phyloP scores from a whole-genome alignment of 495 filamentous ascomycete genomes.

The Aspergillus wentii region DNA sequence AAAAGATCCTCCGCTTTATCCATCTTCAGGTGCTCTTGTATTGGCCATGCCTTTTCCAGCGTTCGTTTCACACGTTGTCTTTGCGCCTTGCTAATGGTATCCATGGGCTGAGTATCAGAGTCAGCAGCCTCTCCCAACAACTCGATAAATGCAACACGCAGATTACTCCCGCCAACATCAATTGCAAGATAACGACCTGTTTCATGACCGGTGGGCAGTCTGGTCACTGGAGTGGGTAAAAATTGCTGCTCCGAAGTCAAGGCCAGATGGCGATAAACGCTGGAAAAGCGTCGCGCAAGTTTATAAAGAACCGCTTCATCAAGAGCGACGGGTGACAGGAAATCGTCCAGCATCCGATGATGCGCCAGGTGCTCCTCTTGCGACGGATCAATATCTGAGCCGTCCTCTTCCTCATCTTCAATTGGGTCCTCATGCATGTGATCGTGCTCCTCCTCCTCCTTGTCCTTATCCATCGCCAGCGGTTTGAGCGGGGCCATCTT shows the following conservation, averaged over 20 bases:
- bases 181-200: slow-evolving; percentile 70
- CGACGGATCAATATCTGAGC: slow-evolving; percentile 24
- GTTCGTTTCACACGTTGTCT: slow-evolving; percentile 51
- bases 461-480: slow-evolving; percentile 23
- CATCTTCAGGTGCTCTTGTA: slow-evolving; percentile 73
- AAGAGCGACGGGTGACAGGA: slow-evolving; percentile 33
- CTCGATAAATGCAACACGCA: slow-evolving; percentile 75
- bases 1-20: slow-evolving; percentile 72
- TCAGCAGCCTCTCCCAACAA: slow-evolving; percentile 48
- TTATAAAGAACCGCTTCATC: slow-evolving; percentile 47
- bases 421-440: slow-evolving; percentile 30
- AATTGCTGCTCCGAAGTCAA: slow-evolving; percentile 66
- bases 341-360: slow-evolving; percentile 30
- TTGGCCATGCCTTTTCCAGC: slow-evolving; percentile 71
- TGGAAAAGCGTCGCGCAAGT: slow-evolving; percentile 57
- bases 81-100: slow-evolving; percentile 43
- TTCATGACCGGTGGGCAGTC: slow-evolving; percentile 58
- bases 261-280: slow-evolving; percentile 59
- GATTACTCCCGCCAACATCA: slow-evolving; percentile 77
- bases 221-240: slow-evolving; percentile 73
- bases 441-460: slow-evolving; percentile 35
- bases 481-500: slow-evolving; percentile 28
- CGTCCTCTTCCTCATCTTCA: slow-evolving; percentile 39
- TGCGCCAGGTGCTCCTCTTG: slow-evolving; percentile 28
- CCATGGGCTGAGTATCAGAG: slow-evolving; percentile 25